These are phyloP conservation scores for Trypanosoma mega DNA, from an alignment of 208 protist species.

Conservation along the genomic window DNA sequence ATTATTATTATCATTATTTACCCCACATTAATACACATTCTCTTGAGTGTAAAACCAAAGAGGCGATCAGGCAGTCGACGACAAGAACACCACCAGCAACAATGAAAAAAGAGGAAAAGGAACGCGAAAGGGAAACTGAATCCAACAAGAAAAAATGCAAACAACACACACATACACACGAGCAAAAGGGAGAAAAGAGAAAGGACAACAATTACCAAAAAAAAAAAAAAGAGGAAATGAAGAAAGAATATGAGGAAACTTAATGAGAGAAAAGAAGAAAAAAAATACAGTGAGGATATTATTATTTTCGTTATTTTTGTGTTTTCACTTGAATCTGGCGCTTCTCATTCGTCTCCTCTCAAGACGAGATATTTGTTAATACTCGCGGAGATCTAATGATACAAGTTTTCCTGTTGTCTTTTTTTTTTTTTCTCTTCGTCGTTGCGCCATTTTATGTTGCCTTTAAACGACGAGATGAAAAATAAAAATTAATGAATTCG, in stretches of 20 bases:
- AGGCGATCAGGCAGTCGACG: no score
- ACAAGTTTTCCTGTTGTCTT: neutral
- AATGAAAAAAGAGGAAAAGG: neutral
- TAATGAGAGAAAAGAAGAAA: neutral
- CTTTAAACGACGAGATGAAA: neutral
- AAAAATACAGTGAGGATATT: neutral
- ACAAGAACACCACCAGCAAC: neutral
- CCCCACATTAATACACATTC: no score
- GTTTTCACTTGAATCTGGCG: constrained; percentile 18
- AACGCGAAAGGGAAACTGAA: neutral
- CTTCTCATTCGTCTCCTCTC: no score
- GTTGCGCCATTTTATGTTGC: neutral
- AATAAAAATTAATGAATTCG: neutral
- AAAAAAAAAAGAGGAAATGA: constrained; percentile 16
- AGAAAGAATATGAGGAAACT: neutral
- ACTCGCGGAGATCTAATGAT: no score
- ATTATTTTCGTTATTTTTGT: constrained; percentile 7
- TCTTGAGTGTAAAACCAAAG: no score
- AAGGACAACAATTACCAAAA: neutral
- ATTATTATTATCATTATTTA: no score
- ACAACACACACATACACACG: no score
- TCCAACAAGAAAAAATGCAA: no score
- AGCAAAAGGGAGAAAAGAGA: no score
- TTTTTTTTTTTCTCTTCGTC: constrained; percentile 12
- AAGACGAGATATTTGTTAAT: no score